phyloP scores from a whole-genome alignment of 495 filamentous ascomycete species.

The Xylaria venustula region DNA sequence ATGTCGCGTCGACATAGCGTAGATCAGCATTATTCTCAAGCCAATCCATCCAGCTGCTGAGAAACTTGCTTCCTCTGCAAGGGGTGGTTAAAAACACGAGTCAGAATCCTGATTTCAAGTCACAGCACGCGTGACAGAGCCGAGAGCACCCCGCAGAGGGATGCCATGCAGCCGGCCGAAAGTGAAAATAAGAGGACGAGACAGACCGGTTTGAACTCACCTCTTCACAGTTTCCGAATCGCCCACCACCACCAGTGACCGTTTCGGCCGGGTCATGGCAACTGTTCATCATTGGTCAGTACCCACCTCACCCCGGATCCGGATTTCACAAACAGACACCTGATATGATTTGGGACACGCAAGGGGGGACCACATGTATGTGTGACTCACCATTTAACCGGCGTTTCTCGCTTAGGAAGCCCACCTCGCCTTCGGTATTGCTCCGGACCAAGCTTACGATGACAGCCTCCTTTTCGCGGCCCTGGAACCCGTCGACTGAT shows the following conservation, averaged over 20 bases:
- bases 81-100: constrained; percentile 7
- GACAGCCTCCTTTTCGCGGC: constrained; percentile 94
- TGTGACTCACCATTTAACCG: constrained; percentile 75
- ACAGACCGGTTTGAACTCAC: too few species aligned
- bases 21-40: constrained; percentile 83
- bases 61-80: constrained; percentile 67
- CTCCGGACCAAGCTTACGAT: constrained; percentile 88
- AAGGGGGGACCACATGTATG: background rate
- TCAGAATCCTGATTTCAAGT: constrained; percentile 9
- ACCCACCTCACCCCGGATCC: background rate
- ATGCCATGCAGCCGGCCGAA: too few species aligned
- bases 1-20: constrained; percentile 72
- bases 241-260: constrained; percentile 86
- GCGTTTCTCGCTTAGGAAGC: constrained; percentile 91
- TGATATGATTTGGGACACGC: too few species aligned
- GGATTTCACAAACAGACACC: background rate
- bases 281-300: constrained; percentile 47
- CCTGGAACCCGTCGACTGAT: constrained; percentile 96
- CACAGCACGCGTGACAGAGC: constrained; percentile 9
- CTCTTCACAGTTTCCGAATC: constrained; percentile 87
- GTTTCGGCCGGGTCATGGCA: constrained; percentile 90
- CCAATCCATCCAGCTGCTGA: constrained; percentile 86
- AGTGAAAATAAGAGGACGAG: too few species aligned
- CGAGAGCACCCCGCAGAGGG: background rate
- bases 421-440: constrained; percentile 82